Conservation (phyloP, 2,329 filamentous ascomycete genomes). For the Curvularia verruculosa region DNA sequence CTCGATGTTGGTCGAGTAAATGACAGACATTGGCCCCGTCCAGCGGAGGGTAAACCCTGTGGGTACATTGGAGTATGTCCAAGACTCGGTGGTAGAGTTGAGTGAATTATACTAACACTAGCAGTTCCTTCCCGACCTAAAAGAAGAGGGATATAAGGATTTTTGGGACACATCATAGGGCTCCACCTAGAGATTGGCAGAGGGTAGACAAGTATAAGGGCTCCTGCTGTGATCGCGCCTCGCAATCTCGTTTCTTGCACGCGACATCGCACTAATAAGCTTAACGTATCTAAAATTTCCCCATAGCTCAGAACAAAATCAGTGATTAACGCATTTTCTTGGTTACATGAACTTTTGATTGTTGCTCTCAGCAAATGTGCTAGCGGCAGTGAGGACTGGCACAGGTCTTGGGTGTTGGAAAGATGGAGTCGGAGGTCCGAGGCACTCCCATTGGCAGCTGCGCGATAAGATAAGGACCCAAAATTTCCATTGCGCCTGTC, state of each 20-base stretch:
- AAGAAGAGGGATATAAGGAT: no score
- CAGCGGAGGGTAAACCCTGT: not conserved
- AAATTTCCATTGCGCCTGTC: conserved; percentile 16
- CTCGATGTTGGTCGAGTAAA: not conserved
- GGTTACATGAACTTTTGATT: no score
- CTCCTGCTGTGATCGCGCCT: not conserved
- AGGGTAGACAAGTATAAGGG: no score
- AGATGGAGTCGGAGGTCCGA: conserved; percentile 13
- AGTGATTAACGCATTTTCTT: no score
- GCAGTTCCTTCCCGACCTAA: no score
- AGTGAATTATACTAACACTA: not conserved
- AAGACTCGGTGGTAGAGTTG: not conserved
- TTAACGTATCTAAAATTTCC: not conserved
- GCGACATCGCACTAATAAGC: not conserved
- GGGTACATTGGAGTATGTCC: not conserved
- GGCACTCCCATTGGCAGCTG: conserved; percentile 3
- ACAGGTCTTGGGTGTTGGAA: no score
- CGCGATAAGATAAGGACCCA: conserved; percentile 17
- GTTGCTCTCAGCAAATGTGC: not conserved
- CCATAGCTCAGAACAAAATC: not conserved
- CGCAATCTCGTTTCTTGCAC: not conserved
- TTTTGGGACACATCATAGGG: no score
- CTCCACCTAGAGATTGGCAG: not conserved
- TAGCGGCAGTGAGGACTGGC: no score
- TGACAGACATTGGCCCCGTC: not conserved